A percentile compares a stretch with the other conserved stretches of the same genome.
These are phyloP conservation scores for Ganoderma lucidum DNA, from an alignment of 1,284 basidiomycete species.

Conservation along the genomic window DNA sequence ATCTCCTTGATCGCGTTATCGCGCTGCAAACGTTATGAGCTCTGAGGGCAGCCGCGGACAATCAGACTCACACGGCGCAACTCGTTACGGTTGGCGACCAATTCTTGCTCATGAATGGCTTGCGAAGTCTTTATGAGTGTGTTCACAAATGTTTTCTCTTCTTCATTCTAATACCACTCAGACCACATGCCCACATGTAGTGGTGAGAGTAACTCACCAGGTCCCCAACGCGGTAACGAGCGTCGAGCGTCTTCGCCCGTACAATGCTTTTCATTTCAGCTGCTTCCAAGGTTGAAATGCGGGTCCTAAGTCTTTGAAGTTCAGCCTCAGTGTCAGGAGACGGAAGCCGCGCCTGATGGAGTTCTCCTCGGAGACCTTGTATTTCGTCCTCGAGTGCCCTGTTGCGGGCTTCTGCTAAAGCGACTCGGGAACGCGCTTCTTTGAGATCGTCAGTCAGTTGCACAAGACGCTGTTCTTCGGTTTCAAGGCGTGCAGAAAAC, in stretches of 20 bases:
- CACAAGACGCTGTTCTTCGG: conserved; percentile 32
- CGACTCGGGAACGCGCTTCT: conserved; percentile 24
- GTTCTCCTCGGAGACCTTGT: conserved; percentile 31
- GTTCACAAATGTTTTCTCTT: conserved; percentile 47
- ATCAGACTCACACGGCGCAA: conserved; percentile 43
- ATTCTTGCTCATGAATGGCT: conserved; percentile 45
- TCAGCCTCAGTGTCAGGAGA: conserved; percentile 34
- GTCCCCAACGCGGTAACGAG: conserved; percentile 45
- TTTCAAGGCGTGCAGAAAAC: conserved; percentile 21
- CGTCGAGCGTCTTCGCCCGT: conserved; percentile 42
- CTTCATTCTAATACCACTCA: conserved; percentile 37
- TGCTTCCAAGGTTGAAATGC: conserved; percentile 38
- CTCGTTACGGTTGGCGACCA: conserved; percentile 49
- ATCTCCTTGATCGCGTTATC: conserved; percentile 46
- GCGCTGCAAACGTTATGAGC: conserved; percentile 35
- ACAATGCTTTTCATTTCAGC: conserved; percentile 37
- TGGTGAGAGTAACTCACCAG: conserved; percentile 38
- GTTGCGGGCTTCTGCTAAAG: conserved; percentile 26
- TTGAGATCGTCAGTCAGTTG: conserved; percentile 32
- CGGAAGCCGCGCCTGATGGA: conserved; percentile 33
- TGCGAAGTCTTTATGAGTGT: conserved; percentile 43
- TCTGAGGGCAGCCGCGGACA: neutral
- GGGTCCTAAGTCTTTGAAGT: conserved; percentile 35
- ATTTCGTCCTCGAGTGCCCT: conserved; percentile 29
- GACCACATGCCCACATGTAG: neutral